phyloP scores from a whole-genome alignment of 148 eudicot species.

The Chenopodium formosanum region DNA sequence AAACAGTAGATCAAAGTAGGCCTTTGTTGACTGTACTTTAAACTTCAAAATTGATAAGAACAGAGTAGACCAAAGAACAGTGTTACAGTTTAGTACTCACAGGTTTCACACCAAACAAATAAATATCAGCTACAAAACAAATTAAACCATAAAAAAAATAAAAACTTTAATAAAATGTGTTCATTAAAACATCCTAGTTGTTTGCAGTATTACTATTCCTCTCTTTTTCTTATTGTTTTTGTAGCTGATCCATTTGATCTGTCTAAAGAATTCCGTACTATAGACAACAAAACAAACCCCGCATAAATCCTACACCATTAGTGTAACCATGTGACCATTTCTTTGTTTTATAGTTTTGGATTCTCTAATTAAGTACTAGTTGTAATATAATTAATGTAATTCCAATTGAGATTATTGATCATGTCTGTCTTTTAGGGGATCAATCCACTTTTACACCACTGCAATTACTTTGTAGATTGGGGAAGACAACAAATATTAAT shows the following conservation, averaged over 20 bases:
- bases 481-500: too few species aligned
- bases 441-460: too few species aligned
- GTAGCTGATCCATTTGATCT: constrained; percentile 4
- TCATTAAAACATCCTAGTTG: constrained; percentile 16
- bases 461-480: too few species aligned
- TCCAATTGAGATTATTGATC: background rate
- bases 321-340: constrained; percentile 10
- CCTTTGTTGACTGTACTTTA: constrained; percentile 25
- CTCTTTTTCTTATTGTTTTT: background rate
- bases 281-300: constrained; percentile 11
- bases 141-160: background rate
- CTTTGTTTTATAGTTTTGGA: background rate
- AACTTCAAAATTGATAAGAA: constrained; percentile 6
- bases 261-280: constrained; percentile 5
- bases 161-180: background rate
- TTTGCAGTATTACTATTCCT: background rate
- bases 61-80: constrained; percentile 35
- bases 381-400: background rate
- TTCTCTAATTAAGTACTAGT: background rate
- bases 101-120: background rate
- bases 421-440: background rate
- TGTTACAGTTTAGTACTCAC: constrained; percentile 6
- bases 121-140: constrained; percentile 9
- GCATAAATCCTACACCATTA: background rate
- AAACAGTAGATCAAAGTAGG: background rate